A percentile compares a stretch with the other conserved stretches of the same genome.
These are phyloP conservation scores for Phytophthora hibernalis DNA, from an alignment of 352 stramenopile genomes.

Conservation along the genomic window DNA sequence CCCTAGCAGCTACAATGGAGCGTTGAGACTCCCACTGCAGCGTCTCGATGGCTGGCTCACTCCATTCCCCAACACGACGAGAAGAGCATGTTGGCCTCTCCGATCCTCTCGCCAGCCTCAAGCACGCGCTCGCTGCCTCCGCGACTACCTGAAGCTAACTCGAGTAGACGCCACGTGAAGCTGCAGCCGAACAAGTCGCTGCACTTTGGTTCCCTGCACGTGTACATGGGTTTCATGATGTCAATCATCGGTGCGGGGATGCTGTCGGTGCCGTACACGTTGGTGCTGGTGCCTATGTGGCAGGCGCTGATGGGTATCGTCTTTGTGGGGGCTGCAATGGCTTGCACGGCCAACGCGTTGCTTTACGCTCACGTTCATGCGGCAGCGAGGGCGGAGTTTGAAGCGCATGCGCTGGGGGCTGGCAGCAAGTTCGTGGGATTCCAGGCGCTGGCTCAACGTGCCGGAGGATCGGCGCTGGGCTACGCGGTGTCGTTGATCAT, in stretches of 20 bases:
- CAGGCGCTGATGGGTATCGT: constrained; percentile 48
- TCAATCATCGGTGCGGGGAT: constrained; percentile 78
- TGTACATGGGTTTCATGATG: constrained; percentile 83
- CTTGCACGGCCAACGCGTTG: constrained; percentile 56
- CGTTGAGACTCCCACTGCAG: background rate
- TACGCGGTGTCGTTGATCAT: constrained; percentile 65
- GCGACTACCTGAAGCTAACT: constrained; percentile 19
- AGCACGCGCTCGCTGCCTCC: constrained; percentile 34
- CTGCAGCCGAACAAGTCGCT: constrained; percentile 9
- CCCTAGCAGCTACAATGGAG: constrained; percentile 14
- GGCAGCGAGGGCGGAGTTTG: constrained; percentile 63
- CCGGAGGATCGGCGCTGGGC: constrained; percentile 41
- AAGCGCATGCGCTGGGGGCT: constrained; percentile 53
- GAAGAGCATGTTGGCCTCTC: constrained; percentile 28
- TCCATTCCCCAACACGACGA: background rate
- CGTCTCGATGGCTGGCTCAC: background rate
- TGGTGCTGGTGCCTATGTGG: constrained; percentile 52
- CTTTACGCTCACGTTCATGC: constrained; percentile 60
- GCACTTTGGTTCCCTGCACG: constrained; percentile 28
- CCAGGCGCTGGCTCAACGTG: constrained; percentile 32
- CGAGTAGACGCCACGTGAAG: constrained; percentile 1
- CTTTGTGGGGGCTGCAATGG: constrained; percentile 54
- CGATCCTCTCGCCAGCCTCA: constrained; percentile 30
- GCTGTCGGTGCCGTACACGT: constrained; percentile 76
- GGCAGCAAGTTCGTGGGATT: constrained; percentile 49